Percentiles rank a stretch among this genome's conserved stretches.
Conservation (phyloP, 2,329 filamentous ascomycete genomes). For the Pseudopyricularia javanii region DNA sequence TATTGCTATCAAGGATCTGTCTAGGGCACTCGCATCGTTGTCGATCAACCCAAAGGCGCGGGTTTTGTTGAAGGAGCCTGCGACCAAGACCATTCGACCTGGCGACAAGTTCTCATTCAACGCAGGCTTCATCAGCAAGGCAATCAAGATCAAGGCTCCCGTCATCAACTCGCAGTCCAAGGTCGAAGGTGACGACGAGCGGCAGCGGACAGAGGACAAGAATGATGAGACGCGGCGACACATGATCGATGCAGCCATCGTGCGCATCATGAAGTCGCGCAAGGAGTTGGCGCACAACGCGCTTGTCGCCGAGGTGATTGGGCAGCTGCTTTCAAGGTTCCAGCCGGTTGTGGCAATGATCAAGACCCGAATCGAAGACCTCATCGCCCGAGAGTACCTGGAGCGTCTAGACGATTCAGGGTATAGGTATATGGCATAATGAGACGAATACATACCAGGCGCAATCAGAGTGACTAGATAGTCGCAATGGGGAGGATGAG, state of each 20-base stretch:
- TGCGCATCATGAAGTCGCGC: constrained; percentile 81
- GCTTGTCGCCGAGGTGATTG: constrained; percentile 59
- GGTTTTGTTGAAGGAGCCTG: constrained; percentile 69
- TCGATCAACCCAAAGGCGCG: constrained; percentile 74
- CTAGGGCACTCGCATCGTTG: constrained; percentile 68
- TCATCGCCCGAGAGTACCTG: constrained; percentile 67
- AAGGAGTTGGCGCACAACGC: constrained; percentile 59
- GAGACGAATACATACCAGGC: neutral
- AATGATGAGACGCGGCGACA: constrained; percentile 61
- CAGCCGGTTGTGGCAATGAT: constrained; percentile 66
- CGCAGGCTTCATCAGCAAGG: constrained; percentile 65
- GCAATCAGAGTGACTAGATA: neutral
- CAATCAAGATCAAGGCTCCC: constrained; percentile 79
- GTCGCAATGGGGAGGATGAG: neutral
- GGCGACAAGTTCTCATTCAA: constrained; percentile 79
- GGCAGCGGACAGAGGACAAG: constrained; percentile 62
- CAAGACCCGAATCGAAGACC: constrained; percentile 68
- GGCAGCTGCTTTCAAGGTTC: constrained; percentile 57
- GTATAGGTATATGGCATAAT: neutral
- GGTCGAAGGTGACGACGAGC: constrained; percentile 62
- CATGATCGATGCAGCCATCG: constrained; percentile 64
- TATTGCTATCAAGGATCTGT: constrained; percentile 63
- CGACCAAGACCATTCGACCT: constrained; percentile 63
- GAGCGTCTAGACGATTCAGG: constrained; percentile 56
- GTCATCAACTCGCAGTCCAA: constrained; percentile 73